phyloP scores from a whole-genome alignment of 148 eudicot genomes.

The Heliosperma pusillum region DNA sequence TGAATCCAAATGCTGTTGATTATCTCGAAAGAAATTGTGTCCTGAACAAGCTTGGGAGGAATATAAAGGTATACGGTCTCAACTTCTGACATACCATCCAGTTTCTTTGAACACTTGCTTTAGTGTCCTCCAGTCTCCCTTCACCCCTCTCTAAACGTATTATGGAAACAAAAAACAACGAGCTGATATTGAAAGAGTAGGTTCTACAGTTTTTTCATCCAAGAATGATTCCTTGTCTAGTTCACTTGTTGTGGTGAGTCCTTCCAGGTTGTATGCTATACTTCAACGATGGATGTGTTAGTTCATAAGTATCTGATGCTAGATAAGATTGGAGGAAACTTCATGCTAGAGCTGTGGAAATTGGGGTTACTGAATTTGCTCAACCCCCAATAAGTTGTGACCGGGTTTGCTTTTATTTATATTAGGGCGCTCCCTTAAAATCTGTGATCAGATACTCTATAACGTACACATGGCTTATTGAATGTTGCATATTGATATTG shows the following conservation, averaged over 20 bases:
- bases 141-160: neutral
- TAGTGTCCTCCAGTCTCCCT: neutral
- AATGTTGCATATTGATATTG: neutral
- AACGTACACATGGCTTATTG: neutral
- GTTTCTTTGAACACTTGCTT: neutral
- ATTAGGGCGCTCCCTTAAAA: neutral
- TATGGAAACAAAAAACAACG: neutral
- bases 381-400: neutral
- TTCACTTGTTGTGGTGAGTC: neutral
- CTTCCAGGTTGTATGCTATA: neutral
- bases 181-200: neutral
- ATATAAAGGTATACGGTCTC: conserved; percentile 53
- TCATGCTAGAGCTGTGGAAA: neutral
- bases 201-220: neutral
- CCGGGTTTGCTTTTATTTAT: neutral
- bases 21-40: conserved; percentile 73
- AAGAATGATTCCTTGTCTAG: neutral
- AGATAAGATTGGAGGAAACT: neutral
- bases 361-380: neutral
- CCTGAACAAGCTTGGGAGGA: conserved; percentile 85
- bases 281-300: neutral
- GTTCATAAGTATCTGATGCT: neutral
- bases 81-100: neutral
- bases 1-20: conserved; percentile 82
- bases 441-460: neutral